Conservation (phyloP, 805 yeast genomes). For the Citeromyces matritensis region DNA sequence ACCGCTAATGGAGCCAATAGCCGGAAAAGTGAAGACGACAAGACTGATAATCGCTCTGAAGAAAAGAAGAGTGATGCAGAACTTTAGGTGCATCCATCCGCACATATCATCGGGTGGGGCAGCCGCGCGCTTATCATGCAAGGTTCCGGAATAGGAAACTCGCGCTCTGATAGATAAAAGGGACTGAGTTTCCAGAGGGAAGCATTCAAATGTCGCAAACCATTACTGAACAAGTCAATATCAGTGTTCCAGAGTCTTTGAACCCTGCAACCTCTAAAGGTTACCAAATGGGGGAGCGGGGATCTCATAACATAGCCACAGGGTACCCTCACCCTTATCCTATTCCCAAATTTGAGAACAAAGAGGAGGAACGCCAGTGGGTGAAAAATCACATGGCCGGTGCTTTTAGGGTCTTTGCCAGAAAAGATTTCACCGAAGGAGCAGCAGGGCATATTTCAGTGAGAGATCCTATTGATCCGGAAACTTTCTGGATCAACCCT, state of each 20-base stretch:
- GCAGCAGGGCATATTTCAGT: constrained; percentile 78
- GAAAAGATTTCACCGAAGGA: constrained; percentile 66
- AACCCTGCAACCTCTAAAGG: constrained; percentile 21
- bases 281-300: constrained; percentile 24
- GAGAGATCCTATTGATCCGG: constrained; percentile 70
- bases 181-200: too few species aligned
- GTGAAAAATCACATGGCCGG: constrained; percentile 67
- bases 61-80: too few species aligned
- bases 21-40: too few species aligned
- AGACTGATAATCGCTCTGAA: too few species aligned
- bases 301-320: constrained; percentile 45
- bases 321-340: constrained; percentile 36
- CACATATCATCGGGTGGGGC: too few species aligned
- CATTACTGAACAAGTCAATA: not conserved
- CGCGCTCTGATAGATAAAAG: too few species aligned
- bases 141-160: too few species aligned
- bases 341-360: constrained; percentile 35
- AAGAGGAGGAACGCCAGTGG: constrained; percentile 34
- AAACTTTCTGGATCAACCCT: constrained; percentile 84
- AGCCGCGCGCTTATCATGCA: too few species aligned
- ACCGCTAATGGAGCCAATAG: too few species aligned
- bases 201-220: not conserved
- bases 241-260: constrained; percentile 10
- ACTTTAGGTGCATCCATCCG: too few species aligned
- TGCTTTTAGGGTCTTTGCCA: constrained; percentile 71